Conservation (phyloP, 306 rosid species). For the Luffa aegyptiaca region DNA sequence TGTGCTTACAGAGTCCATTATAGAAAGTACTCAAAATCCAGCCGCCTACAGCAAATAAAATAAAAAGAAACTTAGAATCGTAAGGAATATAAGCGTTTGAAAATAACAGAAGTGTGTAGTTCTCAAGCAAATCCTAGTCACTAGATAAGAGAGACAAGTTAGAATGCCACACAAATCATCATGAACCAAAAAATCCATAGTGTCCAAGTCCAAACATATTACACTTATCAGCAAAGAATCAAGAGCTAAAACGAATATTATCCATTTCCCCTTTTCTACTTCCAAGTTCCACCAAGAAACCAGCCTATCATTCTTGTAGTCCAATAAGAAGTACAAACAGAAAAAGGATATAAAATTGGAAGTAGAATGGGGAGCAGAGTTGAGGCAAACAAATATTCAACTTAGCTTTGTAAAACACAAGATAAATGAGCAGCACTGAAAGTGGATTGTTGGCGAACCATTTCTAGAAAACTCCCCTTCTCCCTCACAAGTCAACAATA, state of each 20-base stretch:
- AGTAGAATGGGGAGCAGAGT: neutral
- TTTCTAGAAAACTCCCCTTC: neutral
- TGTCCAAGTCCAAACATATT: neutral
- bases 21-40: constrained; percentile 13
- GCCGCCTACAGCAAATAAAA: constrained; percentile 27
- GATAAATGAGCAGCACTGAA: neutral
- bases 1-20: constrained; percentile 39
- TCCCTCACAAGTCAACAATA: neutral
- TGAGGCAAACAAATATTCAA: neutral
- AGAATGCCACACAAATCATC: neutral
- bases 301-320: neutral
- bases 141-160: neutral
- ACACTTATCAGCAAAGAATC: neutral
- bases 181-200: neutral
- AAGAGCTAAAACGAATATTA: neutral
- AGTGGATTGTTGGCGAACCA: neutral
- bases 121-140: neutral
- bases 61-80: neutral
- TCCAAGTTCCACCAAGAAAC: neutral
- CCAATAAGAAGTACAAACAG: neutral
- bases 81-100: neutral
- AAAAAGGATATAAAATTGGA: neutral
- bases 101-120: neutral
- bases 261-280: neutral
- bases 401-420: neutral